Conservation (phyloP, 2,329 filamentous ascomycete species). For the Penicillium sumatraense region DNA sequence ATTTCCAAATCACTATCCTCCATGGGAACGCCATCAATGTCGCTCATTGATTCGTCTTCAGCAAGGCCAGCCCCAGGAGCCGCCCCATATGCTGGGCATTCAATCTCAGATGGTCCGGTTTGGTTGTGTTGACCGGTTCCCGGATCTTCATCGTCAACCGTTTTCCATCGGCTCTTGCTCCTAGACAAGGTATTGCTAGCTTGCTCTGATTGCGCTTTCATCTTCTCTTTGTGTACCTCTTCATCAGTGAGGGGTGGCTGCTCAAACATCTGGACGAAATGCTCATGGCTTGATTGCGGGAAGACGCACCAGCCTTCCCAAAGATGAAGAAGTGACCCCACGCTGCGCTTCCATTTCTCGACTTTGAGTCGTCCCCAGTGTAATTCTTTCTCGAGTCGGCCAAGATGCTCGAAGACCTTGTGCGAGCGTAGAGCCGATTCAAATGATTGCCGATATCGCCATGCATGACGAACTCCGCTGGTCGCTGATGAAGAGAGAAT, state of each 20-base stretch:
- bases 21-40: slow-evolving; percentile 52
- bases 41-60: slow-evolving; percentile 47
- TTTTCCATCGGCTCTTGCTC: slow-evolving; percentile 52
- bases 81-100: slow-evolving; percentile 33
- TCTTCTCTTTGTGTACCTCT: slow-evolving; percentile 50
- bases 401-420: slow-evolving; percentile 75
- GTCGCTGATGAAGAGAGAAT: slow-evolving; percentile 78
- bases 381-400: slow-evolving; percentile 71
- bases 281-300: slow-evolving; percentile 72
- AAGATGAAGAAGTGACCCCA: slow-evolving; percentile 69
- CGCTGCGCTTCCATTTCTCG: slow-evolving; percentile 82
- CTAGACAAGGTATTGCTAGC: slow-evolving; percentile 41
- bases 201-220: slow-evolving; percentile 48
- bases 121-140: slow-evolving; percentile 35
- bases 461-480: slow-evolving; percentile 79
- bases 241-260: slow-evolving; percentile 64
- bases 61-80: slow-evolving; percentile 49
- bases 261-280: slow-evolving; percentile 72
- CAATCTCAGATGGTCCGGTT: slow-evolving; percentile 26
- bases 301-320: slow-evolving; percentile 73
- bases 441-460: slow-evolving; percentile 83
- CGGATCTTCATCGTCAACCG: slow-evolving; percentile 47
- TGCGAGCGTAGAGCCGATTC: slow-evolving; percentile 71
- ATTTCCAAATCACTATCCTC: slow-evolving; percentile 56
- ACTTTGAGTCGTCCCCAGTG: slow-evolving; percentile 80